Percentiles rank a stretch among this genome's conserved stretches.
phyloP scores from a whole-genome alignment of 1,139 yeast genomes.

The Diutina rugosa region DNA sequence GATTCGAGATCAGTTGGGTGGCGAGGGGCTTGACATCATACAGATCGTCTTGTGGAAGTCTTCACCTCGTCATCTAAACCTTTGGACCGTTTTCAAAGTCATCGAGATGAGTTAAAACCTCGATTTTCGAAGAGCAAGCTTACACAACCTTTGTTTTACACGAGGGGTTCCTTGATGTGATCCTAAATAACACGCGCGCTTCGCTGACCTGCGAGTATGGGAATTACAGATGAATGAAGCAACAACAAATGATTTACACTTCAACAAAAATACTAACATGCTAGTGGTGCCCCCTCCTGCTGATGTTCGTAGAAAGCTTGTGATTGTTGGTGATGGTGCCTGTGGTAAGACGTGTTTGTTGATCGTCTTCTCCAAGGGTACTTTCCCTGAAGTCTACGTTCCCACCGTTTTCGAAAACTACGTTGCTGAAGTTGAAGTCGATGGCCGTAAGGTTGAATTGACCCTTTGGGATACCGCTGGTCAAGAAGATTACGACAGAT shows the following conservation, averaged over 20 bases:
- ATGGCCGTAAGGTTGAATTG: slow-evolving; percentile 86
- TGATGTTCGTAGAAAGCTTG: slow-evolving; percentile 67
- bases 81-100: not conserved
- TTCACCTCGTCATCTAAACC: not conserved
- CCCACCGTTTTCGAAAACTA: slow-evolving; percentile 95
- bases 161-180: not conserved
- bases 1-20: not conserved
- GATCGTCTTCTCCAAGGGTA: slow-evolving; percentile 85
- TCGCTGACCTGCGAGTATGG: not conserved
- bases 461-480: slow-evolving; percentile 99
- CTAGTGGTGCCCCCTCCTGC: slow-evolving; percentile 41
- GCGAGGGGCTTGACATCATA: not conserved
- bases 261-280: slow-evolving; percentile 6
- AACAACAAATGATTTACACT: not conserved
- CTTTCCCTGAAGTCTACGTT: slow-evolving; percentile 91
- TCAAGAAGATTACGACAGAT: slow-evolving; percentile 92
- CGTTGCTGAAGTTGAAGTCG: slow-evolving; percentile 88
- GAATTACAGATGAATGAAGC: not conserved
- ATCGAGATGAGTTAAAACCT: not conserved
- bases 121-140: not conserved
- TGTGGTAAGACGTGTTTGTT: slow-evolving; percentile 79
- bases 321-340: slow-evolving; percentile 81
- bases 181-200: not conserved
- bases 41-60: not conserved
- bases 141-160: not conserved